Base-by-base conservation (phyloP, 805 yeast genomes). In the Metschnikowia rubicola region DNA sequence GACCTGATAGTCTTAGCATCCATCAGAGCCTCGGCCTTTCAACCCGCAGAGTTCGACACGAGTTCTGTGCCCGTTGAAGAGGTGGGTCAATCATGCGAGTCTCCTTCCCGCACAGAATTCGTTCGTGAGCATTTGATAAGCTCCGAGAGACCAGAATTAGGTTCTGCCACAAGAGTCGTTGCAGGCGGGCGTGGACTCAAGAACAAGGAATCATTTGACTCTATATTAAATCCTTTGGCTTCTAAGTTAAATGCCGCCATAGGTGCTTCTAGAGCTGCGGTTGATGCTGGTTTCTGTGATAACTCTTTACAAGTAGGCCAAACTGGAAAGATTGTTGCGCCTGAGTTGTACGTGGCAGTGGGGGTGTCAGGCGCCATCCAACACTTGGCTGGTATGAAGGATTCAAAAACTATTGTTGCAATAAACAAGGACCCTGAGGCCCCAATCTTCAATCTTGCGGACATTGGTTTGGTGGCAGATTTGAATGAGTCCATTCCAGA, bases 261-360 rank as follows among this genome's bases (percentile, higher is more conserved):
- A 41, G 99, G 99, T 61, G 98, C 98, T 3, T 88, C 97, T 8
- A 83, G 99, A 67, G 98, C 97, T 15, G 99, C 98, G 31, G 99
- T 94, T 21, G 99, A 92, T 68, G 78, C 95, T 38, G 98, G 97
- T 0, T 90, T 80, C 65, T 90, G 96, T 63, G 98, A 94, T 63
- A 94, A 92, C 71, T 90, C 98, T 8, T 77, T 92, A 59, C 99
- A 92, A 70, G 91, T 92, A 52, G 99, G 99, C 46, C 99, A 92
- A 71, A 92, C 99, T 9, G 99, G 99, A 58, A 94, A 94, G 67
- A 91, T 91, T 45, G 95, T 94, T 31, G 98, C 98, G 8, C 99
- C 99, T 35, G 96, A 91, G 36, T 77, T 91, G 53, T 94, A 94
- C 65, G 69, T 94, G 39, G 98, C 97, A 3, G 83, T 91, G 36